Conservation (phyloP, 192 early-diverging fungal species). For the Chytriomyces hyalinus region DNA sequence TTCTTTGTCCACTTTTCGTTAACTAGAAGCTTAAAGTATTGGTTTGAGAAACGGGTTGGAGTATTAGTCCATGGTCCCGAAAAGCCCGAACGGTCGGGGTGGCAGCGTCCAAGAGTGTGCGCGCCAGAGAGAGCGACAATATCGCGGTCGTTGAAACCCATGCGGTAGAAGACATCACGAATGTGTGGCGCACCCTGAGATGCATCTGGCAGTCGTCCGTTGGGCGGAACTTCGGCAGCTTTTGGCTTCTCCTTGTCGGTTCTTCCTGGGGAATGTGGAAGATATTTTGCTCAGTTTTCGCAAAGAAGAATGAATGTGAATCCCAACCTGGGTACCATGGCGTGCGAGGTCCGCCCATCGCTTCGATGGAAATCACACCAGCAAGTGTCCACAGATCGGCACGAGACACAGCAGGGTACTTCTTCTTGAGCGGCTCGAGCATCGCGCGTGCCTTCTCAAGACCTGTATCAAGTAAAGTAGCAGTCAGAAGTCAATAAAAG, state of each 20-base stretch:
- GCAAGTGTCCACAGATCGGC: constrained; percentile 81
- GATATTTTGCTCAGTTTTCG: background rate
- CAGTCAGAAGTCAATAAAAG: constrained; percentile 18
- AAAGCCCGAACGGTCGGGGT: constrained; percentile 51
- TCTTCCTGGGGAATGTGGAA: constrained; percentile 38
- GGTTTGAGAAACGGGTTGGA: constrained; percentile 89
- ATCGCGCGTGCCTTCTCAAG: constrained; percentile 35
- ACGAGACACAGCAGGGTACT: constrained; percentile 67
- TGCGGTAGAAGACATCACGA: constrained; percentile 60
- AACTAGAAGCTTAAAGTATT: constrained; percentile 73
- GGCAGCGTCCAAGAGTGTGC: constrained; percentile 55
- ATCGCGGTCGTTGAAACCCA: constrained; percentile 76
- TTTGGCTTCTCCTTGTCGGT: constrained; percentile 59
- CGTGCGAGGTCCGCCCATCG: constrained; percentile 71
- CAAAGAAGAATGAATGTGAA: background rate
- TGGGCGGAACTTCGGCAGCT: constrained; percentile 58
- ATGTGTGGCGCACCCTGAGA: constrained; percentile 61
- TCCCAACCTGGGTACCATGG: constrained; percentile 63
- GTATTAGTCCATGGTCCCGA: constrained; percentile 78
- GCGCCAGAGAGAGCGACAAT: constrained; percentile 70
- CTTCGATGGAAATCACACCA: constrained; percentile 70
- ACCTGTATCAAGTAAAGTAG: background rate
- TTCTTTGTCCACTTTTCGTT: constrained; percentile 49
- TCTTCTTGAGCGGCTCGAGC: constrained; percentile 70
- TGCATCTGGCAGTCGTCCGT: constrained; percentile 73